phyloP scores from a whole-genome alignment of 2,329 filamentous ascomycete genomes.

The Aspergillus pseudoviridinutans region DNA sequence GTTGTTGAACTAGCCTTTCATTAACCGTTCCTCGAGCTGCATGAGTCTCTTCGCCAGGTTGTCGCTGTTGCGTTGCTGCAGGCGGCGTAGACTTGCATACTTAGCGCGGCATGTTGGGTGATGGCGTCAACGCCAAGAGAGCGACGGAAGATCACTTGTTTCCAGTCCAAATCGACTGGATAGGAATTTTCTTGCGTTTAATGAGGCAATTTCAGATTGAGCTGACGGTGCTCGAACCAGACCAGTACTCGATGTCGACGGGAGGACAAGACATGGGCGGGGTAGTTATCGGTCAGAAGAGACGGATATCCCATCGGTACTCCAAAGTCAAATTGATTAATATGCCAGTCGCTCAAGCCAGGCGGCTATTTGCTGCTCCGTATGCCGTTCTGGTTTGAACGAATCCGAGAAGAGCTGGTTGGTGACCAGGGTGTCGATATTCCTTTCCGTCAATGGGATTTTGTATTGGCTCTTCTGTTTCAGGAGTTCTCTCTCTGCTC shows the following conservation, averaged over 20 bases:
- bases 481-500: constrained; percentile 33
- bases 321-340: constrained; percentile 42
- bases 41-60: not conserved
- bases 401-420: constrained; percentile 47
- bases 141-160: not conserved
- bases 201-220: not conserved
- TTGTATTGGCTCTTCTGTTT: constrained; percentile 34
- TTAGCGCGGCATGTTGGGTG: constrained; percentile 12
- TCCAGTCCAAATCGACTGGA: not conserved
- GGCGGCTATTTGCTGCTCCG: constrained; percentile 68
- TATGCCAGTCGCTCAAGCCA: constrained; percentile 68
- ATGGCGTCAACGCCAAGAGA: constrained; percentile 25
- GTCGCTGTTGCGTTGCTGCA: not conserved
- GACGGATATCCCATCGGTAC: constrained; percentile 24
- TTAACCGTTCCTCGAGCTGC: not conserved
- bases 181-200: not conserved
- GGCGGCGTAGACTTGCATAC: constrained; percentile 11
- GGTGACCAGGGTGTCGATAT: constrained; percentile 33
- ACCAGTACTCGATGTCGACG: not conserved
- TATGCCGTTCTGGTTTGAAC: constrained; percentile 52
- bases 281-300: not conserved
- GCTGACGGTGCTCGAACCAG: not conserved
- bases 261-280: not conserved
- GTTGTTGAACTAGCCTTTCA: not conserved
- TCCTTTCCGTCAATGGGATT: constrained; percentile 33